Conservation (phyloP, 2,329 filamentous ascomycete genomes). For the Tolypocladium album region DNA sequence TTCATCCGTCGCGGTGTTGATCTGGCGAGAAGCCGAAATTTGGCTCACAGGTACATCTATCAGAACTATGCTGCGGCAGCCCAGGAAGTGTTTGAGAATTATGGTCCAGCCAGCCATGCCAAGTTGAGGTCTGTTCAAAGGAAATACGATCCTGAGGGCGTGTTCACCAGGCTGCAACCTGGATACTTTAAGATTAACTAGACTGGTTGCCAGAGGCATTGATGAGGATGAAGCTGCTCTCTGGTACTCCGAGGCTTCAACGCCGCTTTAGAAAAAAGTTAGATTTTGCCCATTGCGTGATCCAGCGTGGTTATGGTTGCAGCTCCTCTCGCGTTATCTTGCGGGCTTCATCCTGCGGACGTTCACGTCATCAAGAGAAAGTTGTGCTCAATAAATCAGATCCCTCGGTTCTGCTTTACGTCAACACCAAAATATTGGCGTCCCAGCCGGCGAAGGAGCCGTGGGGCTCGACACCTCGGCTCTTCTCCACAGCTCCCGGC, state of each 20-base stretch:
- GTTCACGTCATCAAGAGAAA: neutral
- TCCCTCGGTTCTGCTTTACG: neutral
- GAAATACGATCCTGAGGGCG: neutral
- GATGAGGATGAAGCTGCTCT: neutral
- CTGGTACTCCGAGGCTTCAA: neutral
- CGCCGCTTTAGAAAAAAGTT: neutral
- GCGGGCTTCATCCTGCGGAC: neutral
- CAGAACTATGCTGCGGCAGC: neutral
- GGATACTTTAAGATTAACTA: neutral
- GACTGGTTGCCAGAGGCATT: neutral
- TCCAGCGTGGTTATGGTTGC: neutral
- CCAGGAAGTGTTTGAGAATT: neutral
- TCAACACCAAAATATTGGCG: neutral
- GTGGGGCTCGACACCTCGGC: neutral
- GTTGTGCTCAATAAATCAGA: neutral
- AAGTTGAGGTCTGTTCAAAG: neutral
- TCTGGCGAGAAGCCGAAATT: neutral
- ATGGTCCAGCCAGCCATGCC: neutral
- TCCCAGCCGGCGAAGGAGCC: neutral
- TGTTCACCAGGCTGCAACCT: neutral
- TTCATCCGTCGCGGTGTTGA: neutral
- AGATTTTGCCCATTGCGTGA: neutral
- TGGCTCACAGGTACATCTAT: neutral
- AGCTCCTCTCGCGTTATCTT: no score
- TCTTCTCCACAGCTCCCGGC: neutral